Evolutionary conservation across 441 rosid genomes (phyloP).

Genomic region (Hypseocharis bilobata): DNA sequence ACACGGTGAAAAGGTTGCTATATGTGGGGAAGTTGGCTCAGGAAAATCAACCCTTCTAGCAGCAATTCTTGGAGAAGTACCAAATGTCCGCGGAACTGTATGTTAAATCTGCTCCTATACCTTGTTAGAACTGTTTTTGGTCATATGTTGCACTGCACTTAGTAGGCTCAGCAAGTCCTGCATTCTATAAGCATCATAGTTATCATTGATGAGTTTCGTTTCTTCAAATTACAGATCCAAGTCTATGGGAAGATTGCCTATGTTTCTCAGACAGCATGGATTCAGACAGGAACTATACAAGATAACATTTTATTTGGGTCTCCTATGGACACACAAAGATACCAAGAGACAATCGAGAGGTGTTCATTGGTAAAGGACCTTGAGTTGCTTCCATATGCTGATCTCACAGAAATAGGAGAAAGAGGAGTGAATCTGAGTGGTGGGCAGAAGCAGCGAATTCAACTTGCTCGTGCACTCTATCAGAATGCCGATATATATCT

Average conservation of each 20-base stretch:
- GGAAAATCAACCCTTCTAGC: slow-evolving; percentile 88
- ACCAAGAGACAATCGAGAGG: slow-evolving; percentile 72
- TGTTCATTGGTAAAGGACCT: slow-evolving; percentile 83
- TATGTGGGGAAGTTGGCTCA: slow-evolving; percentile 96
- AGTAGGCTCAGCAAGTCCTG: neutral
- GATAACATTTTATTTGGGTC: slow-evolving; percentile 82
- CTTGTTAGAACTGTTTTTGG: neutral
- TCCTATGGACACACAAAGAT: slow-evolving; percentile 49
- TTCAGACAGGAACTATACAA: slow-evolving; percentile 74
- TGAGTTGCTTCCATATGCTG: slow-evolving; percentile 73
- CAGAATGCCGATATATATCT: slow-evolving; percentile 87
- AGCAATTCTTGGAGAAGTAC: slow-evolving; percentile 84
- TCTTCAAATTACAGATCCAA: slow-evolving; percentile 42
- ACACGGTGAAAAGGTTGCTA: slow-evolving; percentile 66
- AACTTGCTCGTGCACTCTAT: slow-evolving; percentile 92
- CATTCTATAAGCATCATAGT: neutral
- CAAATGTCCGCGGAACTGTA: slow-evolving; percentile 60
- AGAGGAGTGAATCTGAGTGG: slow-evolving; percentile 96
- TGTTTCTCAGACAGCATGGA: slow-evolving; percentile 96
- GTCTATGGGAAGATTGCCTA: slow-evolving; percentile 72
- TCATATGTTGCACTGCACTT: neutral
- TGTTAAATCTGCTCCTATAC: slow-evolving; percentile 23
- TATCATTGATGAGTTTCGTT: slow-evolving; percentile 6
- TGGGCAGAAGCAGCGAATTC: slow-evolving; percentile 92
- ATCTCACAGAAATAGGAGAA: slow-evolving; percentile 89